These are phyloP conservation scores for Russula ochroleuca DNA, from an alignment of 768 basidiomycete species.

Conservation along the genomic window DNA sequence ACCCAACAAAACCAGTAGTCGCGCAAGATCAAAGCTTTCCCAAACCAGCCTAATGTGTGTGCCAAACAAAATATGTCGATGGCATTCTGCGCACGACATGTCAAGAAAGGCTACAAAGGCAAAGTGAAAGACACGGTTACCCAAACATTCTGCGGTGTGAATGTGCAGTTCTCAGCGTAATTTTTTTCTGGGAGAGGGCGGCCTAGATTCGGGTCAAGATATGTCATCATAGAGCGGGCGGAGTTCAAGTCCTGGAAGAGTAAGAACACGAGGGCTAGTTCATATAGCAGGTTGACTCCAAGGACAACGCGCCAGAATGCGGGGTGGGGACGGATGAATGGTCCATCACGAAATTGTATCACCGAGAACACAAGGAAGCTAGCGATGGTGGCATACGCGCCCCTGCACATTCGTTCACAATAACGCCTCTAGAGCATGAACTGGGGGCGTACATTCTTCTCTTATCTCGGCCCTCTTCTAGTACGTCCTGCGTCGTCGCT, in stretches of 20 bases:
- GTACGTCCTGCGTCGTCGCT: slow-evolving; percentile 78
- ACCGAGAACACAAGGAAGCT: slow-evolving; percentile 79
- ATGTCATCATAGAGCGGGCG: slow-evolving; percentile 73
- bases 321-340: slow-evolving; percentile 84
- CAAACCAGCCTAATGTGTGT: slow-evolving; percentile 85
- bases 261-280: slow-evolving; percentile 75
- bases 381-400: slow-evolving; percentile 67
- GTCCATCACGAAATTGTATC: slow-evolving; percentile 87
- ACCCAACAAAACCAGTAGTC: slow-evolving; percentile 97
- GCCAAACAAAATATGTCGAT: slow-evolving; percentile 85
- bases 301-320: slow-evolving; percentile 79
- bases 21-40: slow-evolving; percentile 83
- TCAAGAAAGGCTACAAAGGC: slow-evolving; percentile 1
- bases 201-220: slow-evolving; percentile 68
- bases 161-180: slow-evolving; percentile 76
- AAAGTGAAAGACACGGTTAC: slow-evolving; percentile 38
- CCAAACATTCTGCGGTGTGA: slow-evolving; percentile 63
- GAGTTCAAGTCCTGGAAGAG: slow-evolving; percentile 81
- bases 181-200: slow-evolving; percentile 76
- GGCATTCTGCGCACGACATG: slow-evolving; percentile 49
- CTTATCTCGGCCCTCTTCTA: slow-evolving; percentile 80
- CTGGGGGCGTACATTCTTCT: slow-evolving; percentile 58
- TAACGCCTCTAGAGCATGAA: slow-evolving; percentile 3
- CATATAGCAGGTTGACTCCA: slow-evolving; percentile 79
- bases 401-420: slow-evolving; percentile 41